A percentile compares a stretch with the other conserved stretches of the same genome.
These are phyloP conservation scores for Protea cynaroides DNA, from an alignment of 164 flowering plant genomes.

Conservation along the genomic window DNA sequence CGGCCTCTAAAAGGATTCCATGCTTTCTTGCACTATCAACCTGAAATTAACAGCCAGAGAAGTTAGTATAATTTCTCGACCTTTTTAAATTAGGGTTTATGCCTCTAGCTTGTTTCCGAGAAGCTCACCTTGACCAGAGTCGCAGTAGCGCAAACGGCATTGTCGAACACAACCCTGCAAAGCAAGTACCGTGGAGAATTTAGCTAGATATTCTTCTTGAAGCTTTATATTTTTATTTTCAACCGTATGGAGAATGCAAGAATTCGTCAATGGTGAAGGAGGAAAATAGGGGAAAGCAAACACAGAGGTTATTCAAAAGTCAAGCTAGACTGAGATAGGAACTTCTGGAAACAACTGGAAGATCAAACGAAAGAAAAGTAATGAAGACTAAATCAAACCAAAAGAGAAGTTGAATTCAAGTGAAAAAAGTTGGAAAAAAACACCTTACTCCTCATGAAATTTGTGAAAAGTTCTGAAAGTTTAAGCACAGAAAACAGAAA, in stretches of 20 bases:
- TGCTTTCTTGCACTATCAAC: conserved; percentile 35
- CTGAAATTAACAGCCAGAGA: conserved; percentile 9
- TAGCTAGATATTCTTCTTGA: neutral
- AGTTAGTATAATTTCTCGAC: neutral
- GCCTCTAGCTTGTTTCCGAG: neutral
- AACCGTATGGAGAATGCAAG: too few species aligned
- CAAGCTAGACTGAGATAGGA: neutral
- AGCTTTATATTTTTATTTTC: too few species aligned
- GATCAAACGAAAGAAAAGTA: conserved; percentile 2
- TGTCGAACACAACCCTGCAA: conserved; percentile 88
- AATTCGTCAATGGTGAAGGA: neutral
- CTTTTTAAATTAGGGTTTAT: neutral
- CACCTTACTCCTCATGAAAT: neutral
- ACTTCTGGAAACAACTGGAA: conserved; percentile 6
- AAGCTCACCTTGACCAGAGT: conserved; percentile 79
- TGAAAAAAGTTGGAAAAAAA: neutral
- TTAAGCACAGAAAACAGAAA: neutral
- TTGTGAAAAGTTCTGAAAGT: too few species aligned
- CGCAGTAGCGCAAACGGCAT: conserved; percentile 64
- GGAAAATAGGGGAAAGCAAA: neutral
- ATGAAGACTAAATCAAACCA: neutral
- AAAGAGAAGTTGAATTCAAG: neutral
- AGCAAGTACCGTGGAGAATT: conserved; percentile 4
- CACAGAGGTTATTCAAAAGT: conserved; percentile 9
- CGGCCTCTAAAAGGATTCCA: conserved; percentile 69